Conservation (phyloP, 345 rosid species). For the Viola odorata region DNA sequence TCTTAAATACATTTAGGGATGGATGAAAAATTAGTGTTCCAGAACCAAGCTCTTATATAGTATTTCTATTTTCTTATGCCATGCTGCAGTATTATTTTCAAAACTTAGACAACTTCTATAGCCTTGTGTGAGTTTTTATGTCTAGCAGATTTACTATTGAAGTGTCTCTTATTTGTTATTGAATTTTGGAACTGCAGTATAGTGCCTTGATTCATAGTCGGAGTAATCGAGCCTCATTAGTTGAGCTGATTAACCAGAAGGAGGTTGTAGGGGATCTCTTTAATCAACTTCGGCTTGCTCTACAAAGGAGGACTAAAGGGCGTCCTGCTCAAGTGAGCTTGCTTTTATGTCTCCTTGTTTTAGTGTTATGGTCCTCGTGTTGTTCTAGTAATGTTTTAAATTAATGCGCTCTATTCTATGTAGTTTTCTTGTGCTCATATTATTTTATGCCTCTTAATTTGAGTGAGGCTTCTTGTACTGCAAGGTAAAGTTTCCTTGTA, state of each 20-base stretch:
- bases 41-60: too few species aligned
- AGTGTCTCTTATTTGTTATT: slow-evolving; percentile 3
- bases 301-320: slow-evolving; percentile 62
- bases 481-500: not conserved
- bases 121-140: too few species aligned
- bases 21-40: too few species aligned
- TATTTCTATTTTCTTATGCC: too few species aligned
- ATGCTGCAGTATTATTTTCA: too few species aligned
- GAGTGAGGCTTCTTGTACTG: too few species aligned
- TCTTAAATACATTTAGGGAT: too few species aligned
- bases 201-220: slow-evolving; percentile 72
- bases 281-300: slow-evolving; percentile 86
- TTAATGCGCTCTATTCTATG: too few species aligned
- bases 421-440: too few species aligned
- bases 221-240: slow-evolving; percentile 50
- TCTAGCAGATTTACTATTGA: slow-evolving; percentile 10
- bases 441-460: too few species aligned
- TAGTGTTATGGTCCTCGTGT: not conserved
- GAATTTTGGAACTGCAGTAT: slow-evolving; percentile 46
- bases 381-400: slow-evolving; percentile 2
- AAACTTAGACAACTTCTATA: too few species aligned
- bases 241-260: slow-evolving; percentile 84
- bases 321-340: slow-evolving; percentile 89
- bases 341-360: slow-evolving; percentile 13
- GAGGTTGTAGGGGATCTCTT: slow-evolving; percentile 90